Conservation (phyloP, 2,329 filamentous ascomycete species). For the Neophaeococcomyces mojaviensis region DNA sequence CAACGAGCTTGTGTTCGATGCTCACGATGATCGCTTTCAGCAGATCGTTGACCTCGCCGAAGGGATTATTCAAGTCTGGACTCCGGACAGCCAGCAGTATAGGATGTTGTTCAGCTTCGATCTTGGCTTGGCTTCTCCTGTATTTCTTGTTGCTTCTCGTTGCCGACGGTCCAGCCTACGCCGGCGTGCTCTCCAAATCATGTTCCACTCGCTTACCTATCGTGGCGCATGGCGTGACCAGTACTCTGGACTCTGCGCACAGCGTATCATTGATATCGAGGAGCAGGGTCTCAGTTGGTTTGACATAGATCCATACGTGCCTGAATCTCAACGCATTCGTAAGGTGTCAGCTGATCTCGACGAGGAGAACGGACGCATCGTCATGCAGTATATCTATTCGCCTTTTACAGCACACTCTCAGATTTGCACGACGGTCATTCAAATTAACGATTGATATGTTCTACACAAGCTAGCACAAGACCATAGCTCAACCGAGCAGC, state of each 20-base stretch:
- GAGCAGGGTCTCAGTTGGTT: neutral
- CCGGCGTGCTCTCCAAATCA: neutral
- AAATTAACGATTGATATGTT: too few species aligned
- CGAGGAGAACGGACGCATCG: constrained; percentile 10
- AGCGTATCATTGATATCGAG: constrained; percentile 4
- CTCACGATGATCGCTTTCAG: too few species aligned
- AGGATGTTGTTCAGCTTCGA: neutral
- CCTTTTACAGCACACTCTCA: too few species aligned
- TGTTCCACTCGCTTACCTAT: neutral
- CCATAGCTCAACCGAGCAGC: too few species aligned
- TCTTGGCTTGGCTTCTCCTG: neutral
- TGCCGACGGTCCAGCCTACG: neutral
- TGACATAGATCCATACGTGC: neutral
- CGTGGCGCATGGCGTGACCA: neutral
- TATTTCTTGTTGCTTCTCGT: neutral
- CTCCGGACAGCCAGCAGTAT: too few species aligned
- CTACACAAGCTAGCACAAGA: too few species aligned
- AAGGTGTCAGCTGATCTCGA: constrained; percentile 1
- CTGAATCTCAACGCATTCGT: constrained; percentile 1
- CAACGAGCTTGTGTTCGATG: too few species aligned
- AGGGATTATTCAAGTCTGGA: too few species aligned
- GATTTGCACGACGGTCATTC: too few species aligned
- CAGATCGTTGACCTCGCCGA: too few species aligned
- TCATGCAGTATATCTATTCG: too few species aligned
- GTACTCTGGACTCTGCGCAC: constrained; percentile 1